These are phyloP conservation scores for Penicillium silybi DNA, from an alignment of 495 filamentous ascomycete species.

Conservation along the genomic window DNA sequence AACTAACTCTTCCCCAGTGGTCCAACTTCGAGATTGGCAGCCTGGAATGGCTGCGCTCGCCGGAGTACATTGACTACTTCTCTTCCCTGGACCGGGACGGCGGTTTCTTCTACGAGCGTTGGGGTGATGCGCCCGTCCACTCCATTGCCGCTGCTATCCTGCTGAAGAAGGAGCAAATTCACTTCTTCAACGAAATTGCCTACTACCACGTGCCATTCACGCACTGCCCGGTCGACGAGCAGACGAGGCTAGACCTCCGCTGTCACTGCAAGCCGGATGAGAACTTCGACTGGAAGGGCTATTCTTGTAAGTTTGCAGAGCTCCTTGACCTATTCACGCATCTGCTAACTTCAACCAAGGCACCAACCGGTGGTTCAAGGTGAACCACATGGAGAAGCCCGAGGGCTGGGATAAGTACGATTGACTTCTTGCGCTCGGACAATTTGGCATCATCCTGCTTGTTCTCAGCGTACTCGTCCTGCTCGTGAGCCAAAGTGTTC, in stretches of 20 bases:
- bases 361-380: slow-evolving; percentile 78
- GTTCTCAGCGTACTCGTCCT: slow-evolving; percentile 16
- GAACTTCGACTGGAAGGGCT: slow-evolving; percentile 99
- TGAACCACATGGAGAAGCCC: slow-evolving; percentile 75
- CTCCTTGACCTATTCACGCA: not conserved
- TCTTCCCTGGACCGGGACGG: slow-evolving; percentile 73
- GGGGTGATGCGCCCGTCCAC: slow-evolving; percentile 89
- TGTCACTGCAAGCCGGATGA: slow-evolving; percentile 94
- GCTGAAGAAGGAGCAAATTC: slow-evolving; percentile 86
- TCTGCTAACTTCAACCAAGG: slow-evolving; percentile 38
- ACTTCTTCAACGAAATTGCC: slow-evolving; percentile 98
- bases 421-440: slow-evolving; percentile 34
- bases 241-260: slow-evolving; percentile 72
- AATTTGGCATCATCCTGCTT: slow-evolving; percentile 14
- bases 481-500: slow-evolving; percentile 20
- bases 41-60: slow-evolving; percentile 76
- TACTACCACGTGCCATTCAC: slow-evolving; percentile 99
- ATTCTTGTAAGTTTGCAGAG: slow-evolving; percentile 67
- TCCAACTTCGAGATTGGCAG: slow-evolving; percentile 90
- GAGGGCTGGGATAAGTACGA: slow-evolving; percentile 70
- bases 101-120: slow-evolving; percentile 91
- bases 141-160: slow-evolving; percentile 88
- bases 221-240: slow-evolving; percentile 88
- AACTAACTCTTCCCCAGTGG: slow-evolving; percentile 53
- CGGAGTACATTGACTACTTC: slow-evolving; percentile 78